Evolutionary conservation across 371 early-diverging fungal genomes (phyloP), one percentile per base, ranked within the genome.

Genomic region (Rhizomucor miehei): DNA sequence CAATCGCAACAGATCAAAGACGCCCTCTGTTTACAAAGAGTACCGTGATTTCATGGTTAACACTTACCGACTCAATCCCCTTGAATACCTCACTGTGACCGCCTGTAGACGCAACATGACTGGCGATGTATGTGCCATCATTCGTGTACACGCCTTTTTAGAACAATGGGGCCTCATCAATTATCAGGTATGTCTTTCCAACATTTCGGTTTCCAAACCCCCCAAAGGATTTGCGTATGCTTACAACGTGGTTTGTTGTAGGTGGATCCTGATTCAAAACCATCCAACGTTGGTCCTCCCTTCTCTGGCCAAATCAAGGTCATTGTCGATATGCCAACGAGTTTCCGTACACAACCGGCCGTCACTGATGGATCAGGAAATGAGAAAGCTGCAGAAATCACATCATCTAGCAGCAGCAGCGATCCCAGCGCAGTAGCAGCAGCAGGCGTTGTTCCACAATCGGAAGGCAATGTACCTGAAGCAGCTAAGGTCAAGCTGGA

Each of bases 101-200:
- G 95, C 98, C 2, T 95, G 96, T 69, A 79, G 98, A 55, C 83
- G 97, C 51, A 93, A 94, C 70, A 69, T 98, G 64, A 90, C 93
- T 6, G 97, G 97, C 13, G 99, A 98, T 79, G 96, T 99, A 1
- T 95, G 97, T 62, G 87, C 95, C 3, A 93, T 99, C 55, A 92
- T 98, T 56, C 82, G 97, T 19, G 93, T 99, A 1, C 97, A 98
- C 71, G 91, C 96, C 4, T 98, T 99, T 63, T 73, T 98, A 29
- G 99, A 99, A 73, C 98, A 98, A 71, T 99, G 99, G 99, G 99
- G 99, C 0, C 75, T 99, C 44, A 95, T 99, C 54, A 99, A 99
- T 76, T 99, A 97, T 70, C 98, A 98, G 84, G 95, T 94, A 69
- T 50, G 54, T 52, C 19, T 6, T 29, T 13, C 43, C 63, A 83